A percentile compares a stretch with the other conserved stretches of the same genome.
Conservation (phyloP, 2,329 filamentous ascomycete species). For the Fusarium nanum region DNA sequence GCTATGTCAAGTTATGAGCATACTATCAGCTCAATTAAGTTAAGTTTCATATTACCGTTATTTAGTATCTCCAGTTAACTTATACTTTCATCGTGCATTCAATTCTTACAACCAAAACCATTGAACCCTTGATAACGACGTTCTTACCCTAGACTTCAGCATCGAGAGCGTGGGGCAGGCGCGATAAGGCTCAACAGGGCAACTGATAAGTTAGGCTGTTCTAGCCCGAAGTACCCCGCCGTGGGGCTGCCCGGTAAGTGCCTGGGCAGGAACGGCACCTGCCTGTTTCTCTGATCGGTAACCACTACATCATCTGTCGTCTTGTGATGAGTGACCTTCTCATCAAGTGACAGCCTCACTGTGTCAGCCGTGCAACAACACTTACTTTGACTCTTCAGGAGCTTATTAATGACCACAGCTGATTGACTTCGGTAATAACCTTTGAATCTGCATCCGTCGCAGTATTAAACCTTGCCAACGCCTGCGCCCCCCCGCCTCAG, state of each 20-base stretch:
- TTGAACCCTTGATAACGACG: no score
- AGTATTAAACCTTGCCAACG: constrained; percentile 26
- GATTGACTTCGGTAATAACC: neutral
- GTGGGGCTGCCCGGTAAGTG: constrained; percentile 31
- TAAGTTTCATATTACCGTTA: neutral
- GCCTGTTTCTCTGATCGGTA: constrained; percentile 30
- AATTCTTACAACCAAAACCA: neutral
- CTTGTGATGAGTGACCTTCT: constrained; percentile 40
- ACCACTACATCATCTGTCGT: constrained; percentile 42
- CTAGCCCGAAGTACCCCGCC: constrained; percentile 37
- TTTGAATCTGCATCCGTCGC: constrained; percentile 1
- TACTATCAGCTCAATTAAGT: no score
- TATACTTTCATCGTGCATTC: neutral
- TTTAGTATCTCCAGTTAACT: neutral
- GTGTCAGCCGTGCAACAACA: constrained; percentile 31
- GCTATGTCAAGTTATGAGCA: neutral
- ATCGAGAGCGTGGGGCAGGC: neutral
- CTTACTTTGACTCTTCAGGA: constrained; percentile 3
- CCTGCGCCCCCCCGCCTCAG: constrained; percentile 31
- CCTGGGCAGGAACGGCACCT: constrained; percentile 24
- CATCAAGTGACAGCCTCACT: constrained; percentile 45
- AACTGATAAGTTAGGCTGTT: constrained; percentile 12
- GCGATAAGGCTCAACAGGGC: constrained; percentile 17
- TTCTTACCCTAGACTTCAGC: constrained; percentile 5
- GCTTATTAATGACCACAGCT: neutral